Evolutionary conservation across 495 filamentous ascomycete species (phyloP), one percentile per base, ranked within the genome.

Genomic region (Daldinia decipiens): DNA sequence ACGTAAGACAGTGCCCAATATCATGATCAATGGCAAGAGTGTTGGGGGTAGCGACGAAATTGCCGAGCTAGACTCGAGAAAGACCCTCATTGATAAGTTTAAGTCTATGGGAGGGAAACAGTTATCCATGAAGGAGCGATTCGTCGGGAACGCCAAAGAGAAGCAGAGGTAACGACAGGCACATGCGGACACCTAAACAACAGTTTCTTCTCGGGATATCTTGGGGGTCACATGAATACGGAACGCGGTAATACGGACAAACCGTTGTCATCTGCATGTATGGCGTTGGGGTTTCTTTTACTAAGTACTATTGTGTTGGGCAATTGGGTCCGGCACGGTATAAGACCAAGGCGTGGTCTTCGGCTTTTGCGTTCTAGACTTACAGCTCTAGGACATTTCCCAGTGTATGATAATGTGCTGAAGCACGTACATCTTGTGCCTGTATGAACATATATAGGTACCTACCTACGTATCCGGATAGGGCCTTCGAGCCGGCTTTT

Each of bases 41-140:
- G 94, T 98, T 68, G 95, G 95, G 27, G 95, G 95, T 29, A 89
- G 93, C 50, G 95, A 98, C 74, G 93, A 97, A 36, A 86, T 98
- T 63, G 86, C 87, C 40, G 89, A 85, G 26, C 77, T 98, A 65
- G 89, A 97, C 76, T 74, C 81, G 43, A 85, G 85, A n/a, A 89
- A 89, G 67, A 86, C 84, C 62, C 81, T 99, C 62, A 83, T 86
- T 31, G 88, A 88, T 39, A 95, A 88, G 73, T 84, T 99, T 63
- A 87, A 86, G 78, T 84, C 80, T 9, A 80, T 97, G 80, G 94
- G 87, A 38, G 91, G 91, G 1, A 92, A 91, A 76, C 85, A 81
- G 55, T 76, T 89, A 67, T 82, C 89, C 13, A 85, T 85, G 62
- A 79, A 79, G 45, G 74, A 81, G 63, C 78, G 81, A 45, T 82